Percentiles rank a stretch among this genome's conserved stretches.
Evolutionary conservation across 1,284 basidiomycete genomes (phyloP).

Genomic region (Hemileia vastatrix): DNA sequence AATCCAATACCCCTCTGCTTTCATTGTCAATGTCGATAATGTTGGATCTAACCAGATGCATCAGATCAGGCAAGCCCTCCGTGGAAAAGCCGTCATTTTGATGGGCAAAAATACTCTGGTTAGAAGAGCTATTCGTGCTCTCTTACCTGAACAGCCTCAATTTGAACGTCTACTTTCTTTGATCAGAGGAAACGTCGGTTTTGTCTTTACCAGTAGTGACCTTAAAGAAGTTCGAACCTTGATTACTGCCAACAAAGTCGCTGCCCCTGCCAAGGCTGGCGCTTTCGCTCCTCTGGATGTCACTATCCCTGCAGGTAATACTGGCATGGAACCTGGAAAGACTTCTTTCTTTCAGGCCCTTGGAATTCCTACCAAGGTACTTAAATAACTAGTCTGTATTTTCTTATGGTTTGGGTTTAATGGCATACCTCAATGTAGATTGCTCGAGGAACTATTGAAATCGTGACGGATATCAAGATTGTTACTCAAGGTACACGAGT

Average conservation of each 20-base stretch:
- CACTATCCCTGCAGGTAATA: conserved; percentile 87
- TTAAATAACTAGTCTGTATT: no score
- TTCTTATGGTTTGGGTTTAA: conserved; percentile 40
- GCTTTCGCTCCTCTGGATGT: conserved; percentile 89
- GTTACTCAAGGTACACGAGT: conserved; percentile 70
- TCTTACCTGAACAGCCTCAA: conserved; percentile 79
- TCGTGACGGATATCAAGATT: conserved; percentile 93
- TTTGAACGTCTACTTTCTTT: conserved; percentile 92
- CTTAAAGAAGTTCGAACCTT: conserved; percentile 87
- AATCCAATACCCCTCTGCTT: conserved; percentile 34
- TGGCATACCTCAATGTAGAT: no score
- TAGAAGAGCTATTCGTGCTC: conserved; percentile 84
- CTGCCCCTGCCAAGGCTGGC: conserved; percentile 96
- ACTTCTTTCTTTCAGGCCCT: conserved; percentile 99
- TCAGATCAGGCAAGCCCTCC: conserved; percentile 59
- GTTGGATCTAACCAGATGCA: conserved; percentile 44
- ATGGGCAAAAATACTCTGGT: conserved; percentile 99
- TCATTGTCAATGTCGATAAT: conserved; percentile 45
- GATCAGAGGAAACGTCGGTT: conserved; percentile 95
- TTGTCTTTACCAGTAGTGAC: conserved; percentile 89
- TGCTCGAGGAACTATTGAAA: conserved; percentile 99
- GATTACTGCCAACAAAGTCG: conserved; percentile 93
- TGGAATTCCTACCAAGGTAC: conserved; percentile 98
- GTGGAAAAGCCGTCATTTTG: conserved; percentile 88
- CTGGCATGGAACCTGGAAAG: conserved; percentile 99